phyloP scores from a whole-genome alignment of 2,329 filamentous ascomycete genomes.

The Fusarium stilboides region DNA sequence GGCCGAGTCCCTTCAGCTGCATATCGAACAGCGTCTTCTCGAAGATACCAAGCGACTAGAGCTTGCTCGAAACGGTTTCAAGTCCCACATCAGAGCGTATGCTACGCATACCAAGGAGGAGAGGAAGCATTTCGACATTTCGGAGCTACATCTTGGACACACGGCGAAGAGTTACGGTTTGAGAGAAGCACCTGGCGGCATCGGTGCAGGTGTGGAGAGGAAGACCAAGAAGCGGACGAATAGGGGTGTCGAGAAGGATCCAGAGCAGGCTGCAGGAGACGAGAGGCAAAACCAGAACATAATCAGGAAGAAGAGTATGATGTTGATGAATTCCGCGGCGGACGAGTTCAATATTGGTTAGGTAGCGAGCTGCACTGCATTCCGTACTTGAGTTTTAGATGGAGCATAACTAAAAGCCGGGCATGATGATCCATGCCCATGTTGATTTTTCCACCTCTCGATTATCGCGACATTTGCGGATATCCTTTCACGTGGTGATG shows the following conservation, averaged over 20 bases:
- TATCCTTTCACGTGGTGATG: neutral
- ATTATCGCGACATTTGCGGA: conserved; percentile 1
- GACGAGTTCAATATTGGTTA: conserved; percentile 80
- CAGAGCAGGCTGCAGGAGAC: conserved; percentile 56
- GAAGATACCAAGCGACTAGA: conserved; percentile 79
- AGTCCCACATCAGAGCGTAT: conserved; percentile 94
- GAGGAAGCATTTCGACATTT: conserved; percentile 90
- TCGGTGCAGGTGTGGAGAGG: conserved; percentile 72
- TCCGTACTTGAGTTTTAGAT: conserved; percentile 34
- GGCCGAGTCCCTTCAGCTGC: conserved; percentile 71
- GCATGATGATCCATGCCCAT: conserved; percentile 25
- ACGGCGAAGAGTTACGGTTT: conserved; percentile 93
- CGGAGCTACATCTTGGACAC: conserved; percentile 91
- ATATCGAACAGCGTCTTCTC: conserved; percentile 72
- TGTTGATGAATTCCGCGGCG: conserved; percentile 75
- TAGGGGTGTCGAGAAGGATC: conserved; percentile 54
- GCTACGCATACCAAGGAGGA: conserved; percentile 93
- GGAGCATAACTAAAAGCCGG: conserved; percentile 39
- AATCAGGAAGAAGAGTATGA: conserved; percentile 74
- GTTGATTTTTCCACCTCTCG: conserved; percentile 18
- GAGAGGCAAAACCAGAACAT: conserved; percentile 58
- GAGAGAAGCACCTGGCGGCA: conserved; percentile 88
- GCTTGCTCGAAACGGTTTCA: conserved; percentile 86
- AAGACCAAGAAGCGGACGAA: conserved; percentile 60
- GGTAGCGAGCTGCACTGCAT: conserved; percentile 22